Percentiles rank a stretch among this genome's conserved stretches.
phyloP scores from a whole-genome alignment of 305 asterid species.

The Plantago coronopus region DNA sequence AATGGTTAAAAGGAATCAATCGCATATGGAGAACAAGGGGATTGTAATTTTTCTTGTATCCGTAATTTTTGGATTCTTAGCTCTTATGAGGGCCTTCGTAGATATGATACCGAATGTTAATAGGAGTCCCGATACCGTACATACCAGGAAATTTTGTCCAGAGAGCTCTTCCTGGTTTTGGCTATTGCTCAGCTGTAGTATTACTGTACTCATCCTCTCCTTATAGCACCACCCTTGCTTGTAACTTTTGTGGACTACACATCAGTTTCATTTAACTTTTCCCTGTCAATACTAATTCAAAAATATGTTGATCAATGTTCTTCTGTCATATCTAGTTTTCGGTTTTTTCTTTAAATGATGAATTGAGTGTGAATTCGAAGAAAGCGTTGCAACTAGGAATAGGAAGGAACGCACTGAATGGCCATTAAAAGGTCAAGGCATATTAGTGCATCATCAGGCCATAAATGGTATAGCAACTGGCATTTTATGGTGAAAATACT shows the following conservation, averaged over 20 bases:
- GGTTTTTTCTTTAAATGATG: no score
- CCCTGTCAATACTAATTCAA: neutral
- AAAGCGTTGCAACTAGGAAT: no score
- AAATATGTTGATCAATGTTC: neutral
- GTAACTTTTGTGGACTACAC: conserved; percentile 17
- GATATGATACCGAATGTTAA: conserved; percentile 37
- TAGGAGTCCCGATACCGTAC: conserved; percentile 32
- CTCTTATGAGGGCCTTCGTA: conserved; percentile 40
- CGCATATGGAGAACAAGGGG: conserved; percentile 81
- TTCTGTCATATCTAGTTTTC: no score
- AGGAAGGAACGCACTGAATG: no score
- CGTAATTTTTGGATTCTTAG: conserved; percentile 51
- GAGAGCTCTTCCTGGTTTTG: conserved; percentile 70
- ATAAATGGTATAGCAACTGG: no score
- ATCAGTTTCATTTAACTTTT: neutral
- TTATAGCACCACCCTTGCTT: conserved; percentile 35
- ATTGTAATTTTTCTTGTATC: conserved; percentile 60
- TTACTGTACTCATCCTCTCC: conserved; percentile 49
- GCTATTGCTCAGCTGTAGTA: conserved; percentile 51
- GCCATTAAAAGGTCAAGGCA: no score
- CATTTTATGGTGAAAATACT: no score
- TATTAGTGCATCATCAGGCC: no score
- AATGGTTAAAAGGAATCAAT: conserved; percentile 49
- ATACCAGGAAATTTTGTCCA: conserved; percentile 70
- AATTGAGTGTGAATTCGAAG: no score